phyloP scores from a whole-genome alignment of 2,329 filamentous ascomycete genomes.

The Cryphonectria carpinicola region DNA sequence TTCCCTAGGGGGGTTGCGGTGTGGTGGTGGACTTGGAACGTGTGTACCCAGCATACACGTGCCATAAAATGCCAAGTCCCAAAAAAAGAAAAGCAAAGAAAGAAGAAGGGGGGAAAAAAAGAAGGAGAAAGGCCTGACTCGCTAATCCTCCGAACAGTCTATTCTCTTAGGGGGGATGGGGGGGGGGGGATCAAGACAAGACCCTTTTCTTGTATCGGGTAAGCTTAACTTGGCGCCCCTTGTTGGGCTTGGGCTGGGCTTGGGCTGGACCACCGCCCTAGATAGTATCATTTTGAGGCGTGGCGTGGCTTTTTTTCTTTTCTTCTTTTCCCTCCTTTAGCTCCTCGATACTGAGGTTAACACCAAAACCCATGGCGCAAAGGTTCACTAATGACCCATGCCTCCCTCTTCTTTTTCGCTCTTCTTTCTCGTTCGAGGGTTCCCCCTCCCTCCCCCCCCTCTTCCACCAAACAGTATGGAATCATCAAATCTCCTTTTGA shows the following conservation, averaged over 20 bases:
- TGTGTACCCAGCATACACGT: background rate
- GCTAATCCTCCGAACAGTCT: background rate
- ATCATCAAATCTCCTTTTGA: background rate
- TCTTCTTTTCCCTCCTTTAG: no score
- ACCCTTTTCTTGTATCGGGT: background rate
- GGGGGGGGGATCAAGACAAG: background rate
- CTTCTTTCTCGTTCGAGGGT: background rate
- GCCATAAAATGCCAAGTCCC: background rate
- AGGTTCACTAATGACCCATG: no score
- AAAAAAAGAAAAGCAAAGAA: background rate
- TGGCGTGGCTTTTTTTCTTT: background rate
- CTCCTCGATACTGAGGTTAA: background rate
- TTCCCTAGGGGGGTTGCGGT: background rate
- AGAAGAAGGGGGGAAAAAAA: accelerated
- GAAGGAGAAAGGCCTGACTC: background rate
- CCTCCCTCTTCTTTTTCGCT: background rate
- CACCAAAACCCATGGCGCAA: no score
- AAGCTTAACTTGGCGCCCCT: constrained; percentile 5
- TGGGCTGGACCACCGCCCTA: background rate
- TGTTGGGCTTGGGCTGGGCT: background rate
- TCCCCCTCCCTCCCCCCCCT: no score
- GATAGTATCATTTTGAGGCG: background rate
- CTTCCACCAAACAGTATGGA: background rate
- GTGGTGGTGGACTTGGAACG: background rate
- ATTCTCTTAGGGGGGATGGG: background rate